Percentiles rank a stretch among this genome's conserved stretches.
phyloP scores from a whole-genome alignment of 2,329 filamentous ascomycete genomes.

The Nigrospora sphaerica region DNA sequence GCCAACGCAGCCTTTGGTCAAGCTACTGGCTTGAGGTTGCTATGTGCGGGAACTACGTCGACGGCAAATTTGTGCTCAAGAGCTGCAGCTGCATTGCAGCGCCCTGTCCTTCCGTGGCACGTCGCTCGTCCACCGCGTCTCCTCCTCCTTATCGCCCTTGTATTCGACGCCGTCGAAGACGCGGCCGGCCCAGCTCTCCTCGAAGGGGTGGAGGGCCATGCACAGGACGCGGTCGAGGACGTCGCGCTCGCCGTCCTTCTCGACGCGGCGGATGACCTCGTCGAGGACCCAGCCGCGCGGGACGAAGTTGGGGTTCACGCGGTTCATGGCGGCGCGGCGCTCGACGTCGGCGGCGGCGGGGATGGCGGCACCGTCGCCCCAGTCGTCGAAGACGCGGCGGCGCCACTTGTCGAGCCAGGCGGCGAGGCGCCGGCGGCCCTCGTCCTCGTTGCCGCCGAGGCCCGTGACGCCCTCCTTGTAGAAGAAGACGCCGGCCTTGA shows the following conservation, averaged over 20 bases:
- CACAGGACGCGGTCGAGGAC: constrained; percentile 73
- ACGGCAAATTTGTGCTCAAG: constrained; percentile 35
- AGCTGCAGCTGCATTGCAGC: constrained; percentile 94
- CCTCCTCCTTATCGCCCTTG: constrained; percentile 61
- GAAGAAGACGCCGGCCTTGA: constrained; percentile 70
- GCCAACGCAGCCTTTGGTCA: too few species aligned
- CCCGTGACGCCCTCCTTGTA: constrained; percentile 63
- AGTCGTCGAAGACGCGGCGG: constrained; percentile 65
- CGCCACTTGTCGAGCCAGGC: constrained; percentile 81
- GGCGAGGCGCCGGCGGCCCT: constrained; percentile 59
- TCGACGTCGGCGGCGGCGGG: constrained; percentile 45
- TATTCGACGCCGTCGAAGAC: constrained; percentile 40
- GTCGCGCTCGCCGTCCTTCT: constrained; percentile 74
- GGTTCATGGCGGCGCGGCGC: constrained; percentile 68
- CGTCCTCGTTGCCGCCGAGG: constrained; percentile 46
- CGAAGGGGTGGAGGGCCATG: constrained; percentile 77
- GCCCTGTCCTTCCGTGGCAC: constrained; percentile 71
- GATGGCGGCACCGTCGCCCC: constrained; percentile 40
- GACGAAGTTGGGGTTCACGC: constrained; percentile 87
- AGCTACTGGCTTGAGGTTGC: too few species aligned
- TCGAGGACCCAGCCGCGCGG: constrained; percentile 89
- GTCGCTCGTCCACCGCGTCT: constrained; percentile 77
- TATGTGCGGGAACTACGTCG: too few species aligned
- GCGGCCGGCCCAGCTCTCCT: constrained; percentile 62
- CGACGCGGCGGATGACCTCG: constrained; percentile 83